A percentile compares a stretch with the other conserved stretches of the same genome.
Conservation (phyloP, 1,284 basidiomycete species). For the Apiotrichum akiyoshidainum region DNA sequence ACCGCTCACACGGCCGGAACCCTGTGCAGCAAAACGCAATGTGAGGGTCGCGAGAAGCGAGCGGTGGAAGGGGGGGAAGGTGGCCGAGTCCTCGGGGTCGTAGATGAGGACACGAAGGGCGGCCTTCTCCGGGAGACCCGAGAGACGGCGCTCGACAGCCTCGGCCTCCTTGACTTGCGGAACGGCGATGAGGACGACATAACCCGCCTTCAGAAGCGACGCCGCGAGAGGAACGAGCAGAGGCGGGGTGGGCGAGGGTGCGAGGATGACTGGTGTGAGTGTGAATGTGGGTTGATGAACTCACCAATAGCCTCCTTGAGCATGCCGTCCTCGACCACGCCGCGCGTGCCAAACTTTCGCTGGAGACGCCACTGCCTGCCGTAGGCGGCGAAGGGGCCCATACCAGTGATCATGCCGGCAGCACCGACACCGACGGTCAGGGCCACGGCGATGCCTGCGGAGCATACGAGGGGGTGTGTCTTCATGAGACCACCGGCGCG, state of each 20-base stretch:
- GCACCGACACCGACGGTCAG: conserved; percentile 36
- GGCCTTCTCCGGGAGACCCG: conserved; percentile 38
- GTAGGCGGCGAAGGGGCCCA: conserved; percentile 14
- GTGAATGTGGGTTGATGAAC: no score
- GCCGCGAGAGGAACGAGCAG: conserved; percentile 43
- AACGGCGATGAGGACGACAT: conserved; percentile 48
- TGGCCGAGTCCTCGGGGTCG: conserved; percentile 46
- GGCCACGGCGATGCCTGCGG: conserved; percentile 24
- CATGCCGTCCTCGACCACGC: conserved; percentile 46
- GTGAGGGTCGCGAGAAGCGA: conserved; percentile 47
- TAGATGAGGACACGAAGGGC: conserved; percentile 48
- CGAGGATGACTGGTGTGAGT: conserved; percentile 40
- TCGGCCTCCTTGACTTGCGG: conserved; percentile 48
- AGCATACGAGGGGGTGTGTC: conserved; percentile 33
- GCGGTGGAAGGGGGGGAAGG: conserved; percentile 49
- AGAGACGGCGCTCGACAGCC: conserved; percentile 40
- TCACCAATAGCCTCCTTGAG: conserved; percentile 48
- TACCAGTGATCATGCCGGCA: conserved; percentile 18
- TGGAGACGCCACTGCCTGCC: conserved; percentile 16
- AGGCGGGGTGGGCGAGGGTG: conserved; percentile 42
- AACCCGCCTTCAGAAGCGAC: conserved; percentile 45
- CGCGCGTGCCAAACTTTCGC: conserved; percentile 30
- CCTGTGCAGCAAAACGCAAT: conserved; percentile 39
- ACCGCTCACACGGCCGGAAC: not conserved
- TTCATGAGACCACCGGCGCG: conserved; percentile 8